Evolutionary conservation across 2,329 filamentous ascomycete genomes (phyloP), one percentile per base, ranked within the genome.

Genomic region (Ceratocystis cubensis): DNA sequence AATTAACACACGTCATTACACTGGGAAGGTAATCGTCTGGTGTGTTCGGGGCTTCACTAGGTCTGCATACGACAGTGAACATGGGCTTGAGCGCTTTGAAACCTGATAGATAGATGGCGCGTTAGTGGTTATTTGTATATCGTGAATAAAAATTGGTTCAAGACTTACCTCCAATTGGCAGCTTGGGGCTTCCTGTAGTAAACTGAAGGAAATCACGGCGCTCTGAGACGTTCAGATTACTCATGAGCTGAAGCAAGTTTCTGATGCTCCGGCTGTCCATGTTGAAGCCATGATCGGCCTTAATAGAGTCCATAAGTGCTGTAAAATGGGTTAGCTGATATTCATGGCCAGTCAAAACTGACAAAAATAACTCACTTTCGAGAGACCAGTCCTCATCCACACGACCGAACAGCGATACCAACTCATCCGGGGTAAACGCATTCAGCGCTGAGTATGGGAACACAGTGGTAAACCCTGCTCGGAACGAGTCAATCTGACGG

Each of bases 1-100:
- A 99, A 76, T 99, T 99, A 76, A 96, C 94, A 75, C 95, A 99
- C 10, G 95, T 99, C 95, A 99, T 99, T 75, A 99, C 95, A 74
- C 92, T 97, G 13, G 95, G 94, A n/a, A 99, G 82, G 73, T 97
- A 99, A 78, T 99, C 94, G 73, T 99, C 94, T 3, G 93, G 93
- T 2, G 87, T 88, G 75, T 92, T 94, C 1, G 94, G 94, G 17
- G 91, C 86, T 74, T 99, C 94, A 75, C 90, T 96, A n/a, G 93
- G 93, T 76, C 96, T 96, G 82, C 94, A 97, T 56, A 99, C 94
- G 69, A 99, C 94, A 2, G 94, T 99, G 75, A 99, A 97, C 87
- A 97, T 96, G 22, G 94, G 94, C 1, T 91, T 97, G 69, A 99
- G 84, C 75, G 87, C 89, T 79, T 95, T 96, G 83, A 99, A 99